These are phyloP conservation scores for Amanita molliuscula DNA, from an alignment of 768 basidiomycete species.

Conservation along the genomic window DNA sequence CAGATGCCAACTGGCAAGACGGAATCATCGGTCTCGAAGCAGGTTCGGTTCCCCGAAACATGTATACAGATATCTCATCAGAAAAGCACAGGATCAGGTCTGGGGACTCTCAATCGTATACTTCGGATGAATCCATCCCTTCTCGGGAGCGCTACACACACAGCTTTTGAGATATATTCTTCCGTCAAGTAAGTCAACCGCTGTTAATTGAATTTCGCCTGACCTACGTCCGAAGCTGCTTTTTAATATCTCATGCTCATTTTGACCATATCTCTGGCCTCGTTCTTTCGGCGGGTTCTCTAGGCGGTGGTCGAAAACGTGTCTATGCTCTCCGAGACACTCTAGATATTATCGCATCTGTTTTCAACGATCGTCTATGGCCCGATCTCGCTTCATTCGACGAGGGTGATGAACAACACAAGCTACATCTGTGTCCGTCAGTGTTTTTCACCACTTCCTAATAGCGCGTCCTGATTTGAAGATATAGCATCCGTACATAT, in stretches of 20 bases:
- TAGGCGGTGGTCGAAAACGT: conserved; percentile 49
- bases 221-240: conserved; percentile 42
- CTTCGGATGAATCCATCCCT: conserved; percentile 45
- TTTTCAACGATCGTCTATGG: conserved; percentile 79
- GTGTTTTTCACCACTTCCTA: conserved; percentile 15
- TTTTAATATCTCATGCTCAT: conserved; percentile 83
- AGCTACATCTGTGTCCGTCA: conserved; percentile 56
- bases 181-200: conserved; percentile 30
- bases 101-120: conserved; percentile 64
- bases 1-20: conserved; percentile 56
- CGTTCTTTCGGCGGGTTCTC: conserved; percentile 74
- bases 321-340: conserved; percentile 53
- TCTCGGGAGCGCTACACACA: conserved; percentile 27
- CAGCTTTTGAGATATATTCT: conserved; percentile 44
- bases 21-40: conserved; percentile 84
- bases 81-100: conserved; percentile 58
- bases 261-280: conserved; percentile 83
- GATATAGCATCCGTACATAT: conserved; percentile 37
- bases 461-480: neutral
- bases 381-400: conserved; percentile 75
- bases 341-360: conserved; percentile 55
- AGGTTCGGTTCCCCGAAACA: conserved; percentile 34
- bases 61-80: neutral
- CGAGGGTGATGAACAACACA: conserved; percentile 45
- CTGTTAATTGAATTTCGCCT: neutral